phyloP scores from a whole-genome alignment of 495 filamentous ascomycete genomes.

The Penicillium canariense region DNA sequence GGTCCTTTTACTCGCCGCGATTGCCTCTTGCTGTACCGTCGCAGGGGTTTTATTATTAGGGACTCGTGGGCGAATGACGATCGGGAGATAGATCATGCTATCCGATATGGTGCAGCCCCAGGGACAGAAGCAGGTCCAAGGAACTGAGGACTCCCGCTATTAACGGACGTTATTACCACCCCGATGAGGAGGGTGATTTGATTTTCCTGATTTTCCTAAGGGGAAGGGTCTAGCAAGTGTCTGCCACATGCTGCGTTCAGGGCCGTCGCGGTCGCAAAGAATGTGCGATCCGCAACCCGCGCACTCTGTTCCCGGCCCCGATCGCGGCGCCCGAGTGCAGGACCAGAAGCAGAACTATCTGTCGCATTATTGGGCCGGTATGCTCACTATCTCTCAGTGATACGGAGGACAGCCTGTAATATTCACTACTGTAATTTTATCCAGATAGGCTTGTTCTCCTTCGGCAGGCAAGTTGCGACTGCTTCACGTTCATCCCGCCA shows the following conservation, averaged over 20 bases:
- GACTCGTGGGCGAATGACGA: constrained; percentile 1
- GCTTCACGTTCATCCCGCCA: not conserved
- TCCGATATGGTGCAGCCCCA: not conserved
- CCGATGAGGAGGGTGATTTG: too few relatives aligned
- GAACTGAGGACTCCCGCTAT: not conserved
- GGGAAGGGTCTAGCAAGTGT: not conserved
- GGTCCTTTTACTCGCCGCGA: not conserved
- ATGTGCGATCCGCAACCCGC: not conserved
- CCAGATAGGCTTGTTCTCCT: too few relatives aligned
- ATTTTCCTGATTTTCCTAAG: not conserved
- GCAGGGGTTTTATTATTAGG: not conserved
- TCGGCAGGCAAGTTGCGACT: too few relatives aligned
- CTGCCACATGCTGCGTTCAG: not conserved
- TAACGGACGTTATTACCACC: constrained; percentile 1
- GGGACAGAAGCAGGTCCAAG: too few relatives aligned
- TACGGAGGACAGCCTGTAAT: too few relatives aligned
- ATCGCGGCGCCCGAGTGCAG: not conserved
- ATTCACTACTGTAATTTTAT: too few relatives aligned
- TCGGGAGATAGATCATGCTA: constrained; percentile 1
- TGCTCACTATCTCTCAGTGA: too few relatives aligned
- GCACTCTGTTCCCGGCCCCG: not conserved
- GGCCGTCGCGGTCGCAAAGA: not conserved
- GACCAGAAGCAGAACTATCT: not conserved
- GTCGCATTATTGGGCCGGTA: not conserved
- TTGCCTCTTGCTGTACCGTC: not conserved